phyloP scores from a whole-genome alignment of 1,139 yeast genomes.

The Yamadazyma diddensiae region DNA sequence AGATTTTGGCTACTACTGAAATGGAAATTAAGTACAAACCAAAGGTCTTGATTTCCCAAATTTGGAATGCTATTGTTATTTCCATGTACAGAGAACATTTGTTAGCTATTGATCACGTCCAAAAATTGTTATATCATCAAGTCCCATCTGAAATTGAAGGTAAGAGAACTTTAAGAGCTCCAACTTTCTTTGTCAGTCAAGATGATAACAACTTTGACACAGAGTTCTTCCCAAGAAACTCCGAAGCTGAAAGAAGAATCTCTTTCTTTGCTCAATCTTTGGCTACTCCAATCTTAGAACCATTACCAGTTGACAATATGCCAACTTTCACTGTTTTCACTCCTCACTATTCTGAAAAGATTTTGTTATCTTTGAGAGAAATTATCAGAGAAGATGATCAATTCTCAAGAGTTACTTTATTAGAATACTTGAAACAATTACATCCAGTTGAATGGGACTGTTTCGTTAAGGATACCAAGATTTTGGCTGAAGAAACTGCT shows the following conservation, averaged over 20 bases:
- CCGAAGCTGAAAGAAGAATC: slow-evolving; percentile 99
- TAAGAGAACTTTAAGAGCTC: slow-evolving; percentile 96
- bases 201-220: slow-evolving; percentile 94
- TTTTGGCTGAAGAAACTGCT: slow-evolving; percentile 95
- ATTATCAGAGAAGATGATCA: slow-evolving; percentile 99
- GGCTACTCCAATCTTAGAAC: slow-evolving; percentile 98
- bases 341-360: slow-evolving; percentile 98
- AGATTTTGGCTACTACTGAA: slow-evolving; percentile 95
- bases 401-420: slow-evolving; percentile 91
- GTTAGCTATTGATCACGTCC: slow-evolving; percentile 96
- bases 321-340: slow-evolving; percentile 97
- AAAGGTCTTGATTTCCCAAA: slow-evolving; percentile 94
- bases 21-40: slow-evolving; percentile 99
- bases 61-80: slow-evolving; percentile 97
- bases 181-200: slow-evolving; percentile 96
- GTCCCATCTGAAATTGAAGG: slow-evolving; percentile 98
- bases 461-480: slow-evolving; percentile 97
- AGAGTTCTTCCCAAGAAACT: slow-evolving; percentile 92
- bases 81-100: slow-evolving; percentile 98
- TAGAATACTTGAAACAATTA: slow-evolving; percentile 94
- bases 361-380: slow-evolving; percentile 88
- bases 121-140: slow-evolving; percentile 93
- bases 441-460: slow-evolving; percentile 99
- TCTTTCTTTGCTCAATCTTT: slow-evolving; percentile 98
- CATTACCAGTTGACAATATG: slow-evolving; percentile 98